phyloP scores from a whole-genome alignment of 2,329 filamentous ascomycete genomes.

The Aspergillus sp. region DNA sequence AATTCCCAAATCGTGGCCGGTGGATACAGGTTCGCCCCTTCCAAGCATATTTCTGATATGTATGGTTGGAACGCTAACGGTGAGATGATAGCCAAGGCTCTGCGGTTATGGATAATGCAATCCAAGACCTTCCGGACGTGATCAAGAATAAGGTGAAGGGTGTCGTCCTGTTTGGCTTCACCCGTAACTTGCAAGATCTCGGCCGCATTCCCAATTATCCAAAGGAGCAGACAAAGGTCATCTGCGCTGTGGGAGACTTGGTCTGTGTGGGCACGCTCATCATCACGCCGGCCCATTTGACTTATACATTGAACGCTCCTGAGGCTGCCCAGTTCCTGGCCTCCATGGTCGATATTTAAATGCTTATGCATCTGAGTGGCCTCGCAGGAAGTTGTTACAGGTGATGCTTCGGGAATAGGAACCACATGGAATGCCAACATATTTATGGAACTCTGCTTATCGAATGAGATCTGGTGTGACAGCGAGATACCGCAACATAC shows the following conservation, averaged over 20 bases:
- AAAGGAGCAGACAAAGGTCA: conserved; percentile 1
- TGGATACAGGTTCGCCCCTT: conserved; percentile 22
- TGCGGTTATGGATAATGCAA: conserved; percentile 39
- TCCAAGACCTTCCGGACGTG: conserved; percentile 28
- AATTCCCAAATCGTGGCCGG: conserved; percentile 41
- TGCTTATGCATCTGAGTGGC: too few species aligned
- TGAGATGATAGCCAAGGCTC: conserved; percentile 33
- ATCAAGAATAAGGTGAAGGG: conserved; percentile 30
- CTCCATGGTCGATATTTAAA: background rate
- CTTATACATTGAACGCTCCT: background rate
- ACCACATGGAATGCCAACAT: too few species aligned
- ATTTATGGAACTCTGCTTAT: too few species aligned
- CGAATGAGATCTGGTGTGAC: too few species aligned
- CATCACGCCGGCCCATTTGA: conserved; percentile 3
- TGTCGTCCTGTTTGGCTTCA: conserved; percentile 39
- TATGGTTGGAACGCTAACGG: background rate
- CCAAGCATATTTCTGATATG: too few species aligned
- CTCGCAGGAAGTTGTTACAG: too few species aligned
- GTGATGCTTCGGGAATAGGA: too few species aligned
- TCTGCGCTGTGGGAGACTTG: conserved; percentile 3
- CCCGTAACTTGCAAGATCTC: conserved; percentile 3
- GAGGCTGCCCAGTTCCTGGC: background rate
- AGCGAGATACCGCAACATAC: too few species aligned
- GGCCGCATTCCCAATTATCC: conserved; percentile 1
- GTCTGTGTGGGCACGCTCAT: conserved; percentile 6